These are phyloP conservation scores for Rubroshorea leprosula DNA, from an alignment of 345 rosid genomes.

Conservation along the genomic window DNA sequence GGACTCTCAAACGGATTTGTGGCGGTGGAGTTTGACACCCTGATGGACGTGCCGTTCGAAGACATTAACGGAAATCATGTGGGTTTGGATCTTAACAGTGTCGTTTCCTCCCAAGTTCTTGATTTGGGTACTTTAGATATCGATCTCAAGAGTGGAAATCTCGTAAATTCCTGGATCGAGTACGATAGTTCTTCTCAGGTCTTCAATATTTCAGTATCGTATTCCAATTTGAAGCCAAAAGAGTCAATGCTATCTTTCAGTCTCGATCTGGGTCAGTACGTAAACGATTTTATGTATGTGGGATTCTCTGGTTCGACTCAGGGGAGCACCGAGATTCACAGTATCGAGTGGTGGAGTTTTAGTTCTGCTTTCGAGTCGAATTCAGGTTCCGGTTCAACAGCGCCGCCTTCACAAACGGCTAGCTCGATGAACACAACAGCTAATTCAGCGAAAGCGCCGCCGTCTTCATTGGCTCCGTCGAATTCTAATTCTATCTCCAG, in stretches of 20 bases:
- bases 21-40: conserved; percentile 91
- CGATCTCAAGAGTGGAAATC: conserved; percentile 88
- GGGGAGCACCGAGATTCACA: conserved; percentile 96
- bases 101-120: conserved; percentile 63
- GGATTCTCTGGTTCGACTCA: conserved; percentile 98
- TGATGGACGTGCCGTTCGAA: conserved; percentile 77
- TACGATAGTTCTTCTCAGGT: conserved; percentile 47
- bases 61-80: conserved; percentile 96
- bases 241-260: conserved; percentile 48
- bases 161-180: conserved; percentile 83
- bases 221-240: conserved; percentile 82
- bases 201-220: conserved; percentile 57
- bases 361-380: conserved; percentile 51
- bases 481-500: conserved; percentile 24
- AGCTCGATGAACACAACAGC: conserved; percentile 67
- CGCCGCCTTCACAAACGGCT: conserved; percentile 68
- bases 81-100: conserved; percentile 77
- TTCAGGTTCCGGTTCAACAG: conserved; percentile 23
- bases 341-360: conserved; percentile 95
- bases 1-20: conserved; percentile 51
- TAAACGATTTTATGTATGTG: conserved; percentile 84
- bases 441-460: conserved; percentile 50
- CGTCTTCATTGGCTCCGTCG: conserved; percentile 54
- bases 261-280: conserved; percentile 73
- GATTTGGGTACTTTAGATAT: conserved; percentile 63